phyloP scores from a whole-genome alignment of 179 eudicot species.

The Sideroxylon spinosum region DNA sequence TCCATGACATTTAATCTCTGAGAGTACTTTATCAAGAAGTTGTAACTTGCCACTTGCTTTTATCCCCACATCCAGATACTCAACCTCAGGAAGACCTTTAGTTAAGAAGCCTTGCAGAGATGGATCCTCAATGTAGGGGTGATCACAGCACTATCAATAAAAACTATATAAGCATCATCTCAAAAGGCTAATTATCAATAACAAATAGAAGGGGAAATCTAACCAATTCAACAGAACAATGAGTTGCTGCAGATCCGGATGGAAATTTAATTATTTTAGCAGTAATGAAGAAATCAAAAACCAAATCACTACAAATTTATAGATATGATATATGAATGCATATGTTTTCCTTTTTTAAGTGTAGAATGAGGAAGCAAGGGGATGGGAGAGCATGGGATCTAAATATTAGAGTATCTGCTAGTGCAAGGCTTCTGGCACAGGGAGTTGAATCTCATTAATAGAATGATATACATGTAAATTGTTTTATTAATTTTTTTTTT shows the following conservation, averaged over 20 bases:
- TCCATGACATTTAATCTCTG: slow-evolving; percentile 44
- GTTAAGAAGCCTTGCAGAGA: slow-evolving; percentile 42
- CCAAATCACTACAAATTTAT: neutral
- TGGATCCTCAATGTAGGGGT: slow-evolving; percentile 65
- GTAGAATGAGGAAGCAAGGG: neutral
- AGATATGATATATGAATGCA: neutral
- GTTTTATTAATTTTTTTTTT: neutral
- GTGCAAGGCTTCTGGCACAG: neutral
- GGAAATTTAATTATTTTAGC: slow-evolving; percentile 3
- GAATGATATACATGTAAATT: neutral
- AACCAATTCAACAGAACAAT: neutral
- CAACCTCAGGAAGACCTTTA: slow-evolving; percentile 29
- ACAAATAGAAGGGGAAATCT: neutral
- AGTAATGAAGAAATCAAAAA: neutral
- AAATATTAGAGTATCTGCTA: neutral
- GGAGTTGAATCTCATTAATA: neutral
- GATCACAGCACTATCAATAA: slow-evolving; percentile 75
- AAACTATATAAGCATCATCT: slow-evolving; percentile 6
- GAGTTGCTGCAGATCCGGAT: neutral
- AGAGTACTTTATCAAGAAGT: slow-evolving; percentile 62
- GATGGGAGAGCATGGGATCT: neutral
- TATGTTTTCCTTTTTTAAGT: neutral
- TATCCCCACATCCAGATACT: slow-evolving; percentile 59
- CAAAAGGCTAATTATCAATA: slow-evolving; percentile 1
- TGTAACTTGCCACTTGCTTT: slow-evolving; percentile 86